Evolutionary conservation across 805 yeast species (phyloP), one percentile per base, ranked within the genome.

Genomic region (Brettanomyces anomalus): DNA sequence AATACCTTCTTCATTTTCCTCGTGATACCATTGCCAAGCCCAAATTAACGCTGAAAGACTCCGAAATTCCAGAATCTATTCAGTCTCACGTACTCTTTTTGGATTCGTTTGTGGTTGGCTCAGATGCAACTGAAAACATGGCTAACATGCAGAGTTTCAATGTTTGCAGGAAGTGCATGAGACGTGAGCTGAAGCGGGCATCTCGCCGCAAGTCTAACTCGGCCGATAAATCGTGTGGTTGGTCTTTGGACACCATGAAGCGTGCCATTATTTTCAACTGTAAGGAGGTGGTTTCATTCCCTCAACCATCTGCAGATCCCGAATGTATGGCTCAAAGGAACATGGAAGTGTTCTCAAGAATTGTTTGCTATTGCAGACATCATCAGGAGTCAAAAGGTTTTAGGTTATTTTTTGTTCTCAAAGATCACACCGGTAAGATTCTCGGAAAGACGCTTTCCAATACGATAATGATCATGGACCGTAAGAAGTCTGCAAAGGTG

Each of bases 321-420:
- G 57, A 52, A 33, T 13, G 50, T 57, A n/a, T 17, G 2, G 52
- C 47, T 37, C 57, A 44, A 14, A 71, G 70, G 49, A 57, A 68
- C 3, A 55, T 76, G 33, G 79, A 76, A 36, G 55, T 76, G 30
- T 62, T 74, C 32, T 76, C 96, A 19, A 76, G 98, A 62, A 77
- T 93, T 35, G 90, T 90, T 8, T 90, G 98, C 62, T 90, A 93
- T 60, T 93, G 97, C 65, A 77, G 97, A 50, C 98, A 93, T 62
- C 98, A 93, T 62, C 78, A 79, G 50, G 96, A 89, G 48, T 68
- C 80, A n/a, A 73, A 73, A 34, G 98, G 98, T 1, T 90, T 89
- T 67, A 78, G 77, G 55, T 66, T 85, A 33, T 63, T 85, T 37
- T 77, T 85, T 48, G 76, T 83, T 3, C 56, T 90, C 40, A 80